A percentile compares a stretch with the other conserved stretches of the same genome.
Conservation (phyloP, 2,329 filamentous ascomycete genomes). For the Verticillium zaregamsianum region DNA sequence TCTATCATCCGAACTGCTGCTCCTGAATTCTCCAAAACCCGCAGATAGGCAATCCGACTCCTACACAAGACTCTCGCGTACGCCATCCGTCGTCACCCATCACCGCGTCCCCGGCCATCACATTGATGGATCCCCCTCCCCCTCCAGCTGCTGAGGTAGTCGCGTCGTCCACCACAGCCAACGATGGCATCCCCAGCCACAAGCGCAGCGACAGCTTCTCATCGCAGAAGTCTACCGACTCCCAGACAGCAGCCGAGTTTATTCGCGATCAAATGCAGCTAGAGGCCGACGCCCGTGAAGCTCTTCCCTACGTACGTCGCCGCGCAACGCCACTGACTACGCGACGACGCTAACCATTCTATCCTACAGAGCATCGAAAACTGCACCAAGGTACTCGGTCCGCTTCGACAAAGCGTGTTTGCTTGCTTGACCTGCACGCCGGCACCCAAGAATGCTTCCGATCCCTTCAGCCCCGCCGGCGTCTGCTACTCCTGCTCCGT, state of each 20-base stretch:
- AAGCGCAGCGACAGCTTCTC: slow-evolving; percentile 56
- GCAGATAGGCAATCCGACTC: background rate
- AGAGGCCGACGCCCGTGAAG: slow-evolving; percentile 92
- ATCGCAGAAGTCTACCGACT: slow-evolving; percentile 54
- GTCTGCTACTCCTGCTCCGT: slow-evolving; percentile 97
- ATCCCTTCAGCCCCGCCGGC: slow-evolving; percentile 69
- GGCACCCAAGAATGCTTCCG: slow-evolving; percentile 57
- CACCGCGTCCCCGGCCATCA: slow-evolving; percentile 6
- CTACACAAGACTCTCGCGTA: background rate
- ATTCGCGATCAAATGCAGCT: slow-evolving; percentile 85
- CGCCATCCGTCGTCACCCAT: background rate
- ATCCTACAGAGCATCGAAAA: slow-evolving; percentile 75
- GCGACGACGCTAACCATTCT: background rate
- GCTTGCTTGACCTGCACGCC: slow-evolving; percentile 94
- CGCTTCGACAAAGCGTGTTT: slow-evolving; percentile 83
- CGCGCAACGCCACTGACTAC: background rate
- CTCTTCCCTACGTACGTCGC: slow-evolving; percentile 77
- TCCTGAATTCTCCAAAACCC: background rate
- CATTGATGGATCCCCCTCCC: slow-evolving; percentile 34
- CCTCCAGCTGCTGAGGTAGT: slow-evolving; percentile 16
- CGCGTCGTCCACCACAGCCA: background rate
- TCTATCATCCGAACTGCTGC: background rate
- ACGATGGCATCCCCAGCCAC: slow-evolving; percentile 13
- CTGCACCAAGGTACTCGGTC: slow-evolving; percentile 86
- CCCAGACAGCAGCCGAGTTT: slow-evolving; percentile 77